phyloP scores from a whole-genome alignment of 768 basidiomycete genomes.

The Gymnopilus junonius region DNA sequence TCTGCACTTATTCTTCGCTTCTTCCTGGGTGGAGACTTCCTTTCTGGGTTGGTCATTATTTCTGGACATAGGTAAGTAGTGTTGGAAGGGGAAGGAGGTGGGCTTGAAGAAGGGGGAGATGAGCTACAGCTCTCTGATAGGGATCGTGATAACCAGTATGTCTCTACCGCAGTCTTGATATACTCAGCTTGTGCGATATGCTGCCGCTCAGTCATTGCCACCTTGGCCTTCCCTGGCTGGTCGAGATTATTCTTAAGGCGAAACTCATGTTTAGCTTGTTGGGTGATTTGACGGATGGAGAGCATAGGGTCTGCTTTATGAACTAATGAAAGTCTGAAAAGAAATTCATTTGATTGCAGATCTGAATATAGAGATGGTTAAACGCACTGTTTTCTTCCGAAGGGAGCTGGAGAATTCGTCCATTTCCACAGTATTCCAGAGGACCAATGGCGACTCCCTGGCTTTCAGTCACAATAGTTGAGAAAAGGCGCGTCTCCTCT shows the following conservation, averaged over 20 bases:
- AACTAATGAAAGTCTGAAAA: neutral
- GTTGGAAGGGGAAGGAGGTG: neutral
- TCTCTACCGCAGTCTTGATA: neutral
- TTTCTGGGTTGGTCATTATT: neutral
- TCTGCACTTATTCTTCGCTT: neutral
- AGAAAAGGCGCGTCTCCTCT: too few relatives aligned
- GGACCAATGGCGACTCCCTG: conserved; percentile 9
- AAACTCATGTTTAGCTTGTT: neutral
- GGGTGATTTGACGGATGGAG: neutral
- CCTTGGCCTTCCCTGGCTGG: neutral
- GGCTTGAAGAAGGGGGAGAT: too few relatives aligned
- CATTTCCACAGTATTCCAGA: conserved; percentile 17
- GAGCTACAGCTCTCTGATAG: neutral
- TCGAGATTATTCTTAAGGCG: neutral
- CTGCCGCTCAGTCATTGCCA: neutral
- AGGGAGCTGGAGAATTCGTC: neutral
- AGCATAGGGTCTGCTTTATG: neutral
- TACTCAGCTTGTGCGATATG: neutral
- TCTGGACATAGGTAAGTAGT: too few relatives aligned
- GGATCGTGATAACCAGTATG: neutral
- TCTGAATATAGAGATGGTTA: neutral
- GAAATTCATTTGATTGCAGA: neutral
- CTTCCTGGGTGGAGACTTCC: neutral
- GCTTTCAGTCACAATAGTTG: neutral
- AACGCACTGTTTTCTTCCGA: neutral